Evolutionary conservation across 176 grass and related monocot genomes (phyloP), one percentile per base, ranked within the genome.

Genomic region (Cenchrus americanus): DNA sequence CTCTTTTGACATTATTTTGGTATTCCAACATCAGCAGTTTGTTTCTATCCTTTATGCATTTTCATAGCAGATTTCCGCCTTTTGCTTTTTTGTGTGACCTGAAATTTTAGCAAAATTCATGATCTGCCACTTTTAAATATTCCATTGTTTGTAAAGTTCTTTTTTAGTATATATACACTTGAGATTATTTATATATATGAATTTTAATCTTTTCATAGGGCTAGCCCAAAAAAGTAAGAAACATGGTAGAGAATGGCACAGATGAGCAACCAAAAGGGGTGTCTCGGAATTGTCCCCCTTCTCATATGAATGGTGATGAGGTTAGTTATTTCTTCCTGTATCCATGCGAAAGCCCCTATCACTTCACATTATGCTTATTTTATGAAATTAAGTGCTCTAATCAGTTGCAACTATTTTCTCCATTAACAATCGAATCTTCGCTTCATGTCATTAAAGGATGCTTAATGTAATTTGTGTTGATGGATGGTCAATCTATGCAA

Each of bases 211-310:
- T n/a, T 41, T 58, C 10, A 21, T 79, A 86, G 83, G 66, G 57
- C 21, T 49, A 82, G 19, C 41, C 50, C 11, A 7, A 76, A 81
- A n/a, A 58, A 65, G 55, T n/a, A 43, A 78, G 32, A 66, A 90
- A 90, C 24, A 73, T 90, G 83, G 73, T 73, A 59, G 80, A 78
- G 14, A 82, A 86, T 32, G 69, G 62, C 68, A 58, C 60, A 44
- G 42, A 42, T 10, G 88, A 83, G 58, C 65, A 64, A 66, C 66
- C 48, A 27, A 65, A 65, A 1, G 79, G 48, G 24, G 66, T 86
- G 5, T 73, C 88, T 23, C 49, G 12, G 21, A 86, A 86, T 72
- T 22, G 19, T 65, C 23, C 57, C 47, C 18, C 47, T 66, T 73
- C 24, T 12, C 41, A 34, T 46, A 30, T 6, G 43, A 44, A 60